phyloP scores from a whole-genome alignment of 352 stramenopile genomes.

The Sclerospora graminicola region DNA sequence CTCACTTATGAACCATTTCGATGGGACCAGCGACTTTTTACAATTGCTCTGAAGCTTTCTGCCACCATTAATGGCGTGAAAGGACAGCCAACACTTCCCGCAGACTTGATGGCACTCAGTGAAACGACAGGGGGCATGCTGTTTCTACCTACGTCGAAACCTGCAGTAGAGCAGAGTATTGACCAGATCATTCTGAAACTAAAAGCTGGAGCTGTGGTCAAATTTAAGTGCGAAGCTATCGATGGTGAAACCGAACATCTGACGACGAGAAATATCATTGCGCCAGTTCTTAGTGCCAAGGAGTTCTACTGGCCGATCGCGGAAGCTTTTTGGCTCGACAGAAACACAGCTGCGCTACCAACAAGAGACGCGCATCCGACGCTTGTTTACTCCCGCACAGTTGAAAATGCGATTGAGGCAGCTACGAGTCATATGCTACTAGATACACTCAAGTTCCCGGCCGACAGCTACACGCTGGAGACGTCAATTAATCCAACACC shows the following conservation, averaged over 20 bases:
- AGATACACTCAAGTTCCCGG: conserved; percentile 82
- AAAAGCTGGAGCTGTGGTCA: conserved; percentile 73
- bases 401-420: conserved; percentile 70
- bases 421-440: conserved; percentile 83
- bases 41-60: conserved; percentile 74
- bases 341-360: conserved; percentile 63
- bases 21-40: conserved; percentile 82
- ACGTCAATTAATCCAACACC: conserved; percentile 41
- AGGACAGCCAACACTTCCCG: conserved; percentile 34
- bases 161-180: conserved; percentile 72
- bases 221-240: conserved; percentile 57
- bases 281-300: conserved; percentile 55
- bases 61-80: conserved; percentile 32
- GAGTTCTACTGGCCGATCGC: conserved; percentile 80
- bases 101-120: conserved; percentile 79
- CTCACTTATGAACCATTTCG: conserved; percentile 75
- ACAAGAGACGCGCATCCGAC: conserved; percentile 69
- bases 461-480: conserved; percentile 69
- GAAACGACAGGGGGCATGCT: conserved; percentile 77
- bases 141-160: conserved; percentile 74
- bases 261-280: conserved; percentile 53
- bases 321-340: conserved; percentile 79
- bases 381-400: conserved; percentile 53
- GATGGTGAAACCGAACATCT: conserved; percentile 43
- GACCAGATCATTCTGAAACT: conserved; percentile 79